Percentiles rank a stretch among this genome's conserved stretches.
Conservation (phyloP, 2,329 filamentous ascomycete species). For the Aspergillus carbonarius region DNA sequence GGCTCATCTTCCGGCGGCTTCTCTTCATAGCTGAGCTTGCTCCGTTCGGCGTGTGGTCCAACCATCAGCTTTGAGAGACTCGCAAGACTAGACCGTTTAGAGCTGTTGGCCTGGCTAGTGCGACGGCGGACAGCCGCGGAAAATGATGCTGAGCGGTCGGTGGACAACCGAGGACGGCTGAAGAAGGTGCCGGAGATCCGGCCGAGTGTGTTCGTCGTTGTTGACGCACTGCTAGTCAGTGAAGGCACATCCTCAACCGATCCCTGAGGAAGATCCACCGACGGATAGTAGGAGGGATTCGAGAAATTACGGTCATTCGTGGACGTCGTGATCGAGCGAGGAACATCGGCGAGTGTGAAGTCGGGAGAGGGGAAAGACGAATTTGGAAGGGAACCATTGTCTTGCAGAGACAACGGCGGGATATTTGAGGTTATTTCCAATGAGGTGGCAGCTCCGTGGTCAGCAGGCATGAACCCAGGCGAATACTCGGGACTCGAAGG, state of each 20-base stretch:
- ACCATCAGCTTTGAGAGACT: constrained; percentile 50
- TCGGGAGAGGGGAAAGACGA: constrained; percentile 49
- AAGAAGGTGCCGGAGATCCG: constrained; percentile 47
- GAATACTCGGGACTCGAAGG: constrained; percentile 38
- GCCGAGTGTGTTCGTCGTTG: constrained; percentile 44
- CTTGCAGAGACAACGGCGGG: constrained; percentile 42
- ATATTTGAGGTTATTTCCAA: constrained; percentile 40
- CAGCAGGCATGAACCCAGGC: constrained; percentile 36
- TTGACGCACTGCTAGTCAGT: constrained; percentile 51
- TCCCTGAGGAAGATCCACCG: constrained; percentile 40
- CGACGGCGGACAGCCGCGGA: constrained; percentile 41
- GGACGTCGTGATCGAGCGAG: constrained; percentile 43
- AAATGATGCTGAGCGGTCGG: constrained; percentile 47
- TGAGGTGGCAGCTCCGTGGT: constrained; percentile 44
- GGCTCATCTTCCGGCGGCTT: constrained; percentile 41
- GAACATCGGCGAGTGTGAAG: constrained; percentile 41
- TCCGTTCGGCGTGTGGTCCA: constrained; percentile 44
- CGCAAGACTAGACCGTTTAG: constrained; percentile 50
- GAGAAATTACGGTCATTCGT: constrained; percentile 43
- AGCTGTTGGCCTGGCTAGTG: constrained; percentile 40
- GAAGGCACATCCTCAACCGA: constrained; percentile 53
- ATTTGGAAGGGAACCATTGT: constrained; percentile 37
- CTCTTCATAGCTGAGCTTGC: constrained; percentile 47
- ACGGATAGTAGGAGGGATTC: constrained; percentile 37
- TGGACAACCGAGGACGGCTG: constrained; percentile 40